Evolutionary conservation across 2,329 filamentous ascomycete species (phyloP), one percentile per base, ranked within the genome.

Genomic region (Colletotrichum brevisporum): DNA sequence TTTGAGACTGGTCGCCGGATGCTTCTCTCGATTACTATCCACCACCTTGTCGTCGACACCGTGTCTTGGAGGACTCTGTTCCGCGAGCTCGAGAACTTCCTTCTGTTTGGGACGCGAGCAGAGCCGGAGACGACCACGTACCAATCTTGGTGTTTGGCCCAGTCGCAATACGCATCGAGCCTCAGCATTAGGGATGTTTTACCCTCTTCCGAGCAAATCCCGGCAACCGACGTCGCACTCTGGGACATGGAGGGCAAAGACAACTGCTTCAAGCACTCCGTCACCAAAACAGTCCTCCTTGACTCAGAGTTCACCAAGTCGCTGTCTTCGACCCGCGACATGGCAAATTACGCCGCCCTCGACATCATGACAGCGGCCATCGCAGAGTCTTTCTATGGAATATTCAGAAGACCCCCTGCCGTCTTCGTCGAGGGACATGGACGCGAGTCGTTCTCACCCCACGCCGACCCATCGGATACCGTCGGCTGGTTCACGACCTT

Each of bases 401-500:
- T 63, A 6, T 85, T 85, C 63, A 26, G 82, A 4, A n/a, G 71
- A 0, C 21, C 74, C 0, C 82, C 82, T 1, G 71, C 75, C 2
- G 70, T 84, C 1, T 84, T 81, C 72, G 78, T 75, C 47, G 82
- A 84, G 65, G 77, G 79, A 0, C 83, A 85, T 27, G 83, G 83
- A 1, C 76, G 83, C 8, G 82, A 84, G 39, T 67, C 78, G 1
- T 79, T 76, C 75, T 74, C 76, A 26, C 36, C 72, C 2, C 36
- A 51, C 0, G 71, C 81, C 9, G 78, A 84, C 56, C 70, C 81
- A 1, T 80, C 82, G 0, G 69, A 75, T 1, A 84, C 81, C 0
- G 79, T 85, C 0, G 83, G 83, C 5, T 85, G 83, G 83, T 85
- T 85, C 63, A 84, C 83, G 1, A 81, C 81, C 0, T 74, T 84